Percentiles rank a stretch among this genome's conserved stretches.
Conservation (phyloP, 257 asterid genomes). For the Solanum etuberosum region DNA sequence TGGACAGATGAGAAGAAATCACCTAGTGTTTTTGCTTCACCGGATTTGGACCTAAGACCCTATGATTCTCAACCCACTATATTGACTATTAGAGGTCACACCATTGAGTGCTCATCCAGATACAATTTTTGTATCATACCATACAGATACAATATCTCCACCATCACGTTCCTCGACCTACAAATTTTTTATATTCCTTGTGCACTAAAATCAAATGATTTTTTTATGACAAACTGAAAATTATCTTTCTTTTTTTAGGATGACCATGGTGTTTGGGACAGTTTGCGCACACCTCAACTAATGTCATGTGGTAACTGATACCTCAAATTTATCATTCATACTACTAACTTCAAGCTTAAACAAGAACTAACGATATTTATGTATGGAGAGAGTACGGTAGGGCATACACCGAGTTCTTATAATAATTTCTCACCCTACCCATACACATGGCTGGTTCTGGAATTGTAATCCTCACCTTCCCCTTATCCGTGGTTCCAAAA, state of each 20-base stretch:
- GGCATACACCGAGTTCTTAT: neutral
- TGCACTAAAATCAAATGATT: neutral
- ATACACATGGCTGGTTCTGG: neutral
- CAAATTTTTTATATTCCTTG: neutral
- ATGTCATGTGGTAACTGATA: neutral
- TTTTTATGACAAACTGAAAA: neutral
- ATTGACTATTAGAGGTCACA: neutral
- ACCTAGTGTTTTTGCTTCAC: too few species aligned
- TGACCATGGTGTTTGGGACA: neutral
- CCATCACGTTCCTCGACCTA: neutral
- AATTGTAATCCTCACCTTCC: neutral
- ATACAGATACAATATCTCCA: neutral
- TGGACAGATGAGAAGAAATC: neutral
- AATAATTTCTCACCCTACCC: neutral
- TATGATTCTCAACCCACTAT: neutral
- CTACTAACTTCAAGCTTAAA: neutral
- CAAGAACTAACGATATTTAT: neutral
- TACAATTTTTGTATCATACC: neutral
- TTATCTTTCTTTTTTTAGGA: neutral
- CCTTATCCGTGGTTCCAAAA: too few species aligned
- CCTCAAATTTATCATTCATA: neutral
- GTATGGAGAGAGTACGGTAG: neutral
- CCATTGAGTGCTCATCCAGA: neutral
- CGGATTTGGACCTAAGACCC: too few species aligned
- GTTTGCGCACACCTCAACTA: neutral